A percentile compares a stretch with the other conserved stretches of the same genome.
Conservation (phyloP, 352 stramenopile species). For the Thraustochytrium sp. region DNA sequence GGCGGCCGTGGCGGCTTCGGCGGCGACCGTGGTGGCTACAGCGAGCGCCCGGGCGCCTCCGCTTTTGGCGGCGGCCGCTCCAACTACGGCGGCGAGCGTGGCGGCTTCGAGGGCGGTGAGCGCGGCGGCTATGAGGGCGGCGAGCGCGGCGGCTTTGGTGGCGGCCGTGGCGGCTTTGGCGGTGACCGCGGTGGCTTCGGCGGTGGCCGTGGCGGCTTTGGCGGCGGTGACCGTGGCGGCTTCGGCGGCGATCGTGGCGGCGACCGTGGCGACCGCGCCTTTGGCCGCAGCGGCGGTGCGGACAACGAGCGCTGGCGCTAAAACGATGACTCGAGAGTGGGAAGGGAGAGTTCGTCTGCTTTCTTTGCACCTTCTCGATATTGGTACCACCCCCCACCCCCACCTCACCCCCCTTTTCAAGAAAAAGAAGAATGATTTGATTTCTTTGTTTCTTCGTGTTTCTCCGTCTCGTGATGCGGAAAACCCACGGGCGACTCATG, state of each 20-base stretch:
- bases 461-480: neutral
- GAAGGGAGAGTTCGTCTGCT: too few relatives aligned
- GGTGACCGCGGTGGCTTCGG: neutral
- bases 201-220: neutral
- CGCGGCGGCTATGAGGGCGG: neutral
- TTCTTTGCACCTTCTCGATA: too few relatives aligned
- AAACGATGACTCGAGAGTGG: too few relatives aligned
- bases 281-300: neutral
- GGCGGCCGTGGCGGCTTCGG: neutral
- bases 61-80: neutral
- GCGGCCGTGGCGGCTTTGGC: neutral
- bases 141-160: neutral
- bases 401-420: too few relatives aligned
- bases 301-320: constrained; percentile 21
- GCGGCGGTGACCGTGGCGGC: constrained; percentile 1
- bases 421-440: too few relatives aligned
- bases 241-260: neutral
- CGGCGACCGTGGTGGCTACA: neutral
- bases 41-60: neutral
- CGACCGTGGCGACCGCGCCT: constrained; percentile 2
- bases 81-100: neutral
- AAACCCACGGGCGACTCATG: neutral
- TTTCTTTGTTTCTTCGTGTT: neutral
- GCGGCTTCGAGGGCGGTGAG: neutral
- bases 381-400: too few relatives aligned